phyloP scores from a whole-genome alignment of 208 protist genomes.

The Angomonas ambiguus region DNA sequence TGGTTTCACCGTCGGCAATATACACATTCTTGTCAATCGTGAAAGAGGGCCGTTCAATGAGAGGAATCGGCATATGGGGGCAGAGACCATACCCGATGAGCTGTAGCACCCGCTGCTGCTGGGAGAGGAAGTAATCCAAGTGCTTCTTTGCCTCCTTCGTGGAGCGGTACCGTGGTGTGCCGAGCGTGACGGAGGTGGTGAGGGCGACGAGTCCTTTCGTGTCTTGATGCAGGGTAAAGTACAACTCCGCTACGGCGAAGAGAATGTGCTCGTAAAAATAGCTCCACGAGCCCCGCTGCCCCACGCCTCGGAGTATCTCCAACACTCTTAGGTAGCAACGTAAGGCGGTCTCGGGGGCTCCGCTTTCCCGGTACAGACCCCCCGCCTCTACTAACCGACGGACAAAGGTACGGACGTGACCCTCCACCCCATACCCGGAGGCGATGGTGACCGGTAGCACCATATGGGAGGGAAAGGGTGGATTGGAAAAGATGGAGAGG shows the following conservation, averaged over 20 bases:
- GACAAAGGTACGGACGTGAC: constrained; percentile 48
- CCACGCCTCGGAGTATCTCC: constrained; percentile 42
- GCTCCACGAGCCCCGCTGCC: constrained; percentile 45
- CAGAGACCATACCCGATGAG: constrained; percentile 48
- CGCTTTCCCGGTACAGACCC: constrained; percentile 40
- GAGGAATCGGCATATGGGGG: constrained; percentile 71
- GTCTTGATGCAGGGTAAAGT: constrained; percentile 53
- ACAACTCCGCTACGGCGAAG: constrained; percentile 40
- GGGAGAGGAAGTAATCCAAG: constrained; percentile 50
- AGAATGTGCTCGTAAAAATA: constrained; percentile 56
- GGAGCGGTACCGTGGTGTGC: constrained; percentile 52
- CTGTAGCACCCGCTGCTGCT: constrained; percentile 39
- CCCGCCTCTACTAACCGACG: constrained; percentile 42
- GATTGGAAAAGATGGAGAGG: constrained; percentile 56
- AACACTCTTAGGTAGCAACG: constrained; percentile 68
- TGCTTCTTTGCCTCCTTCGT: constrained; percentile 21
- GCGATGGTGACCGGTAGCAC: constrained; percentile 30
- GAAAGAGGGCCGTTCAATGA: constrained; percentile 46
- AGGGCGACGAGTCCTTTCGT: constrained; percentile 47
- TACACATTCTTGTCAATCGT: constrained; percentile 49
- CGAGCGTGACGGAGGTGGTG: constrained; percentile 42
- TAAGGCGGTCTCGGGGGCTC: constrained; percentile 40
- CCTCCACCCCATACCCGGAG: constrained; percentile 37
- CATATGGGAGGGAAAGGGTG: constrained; percentile 49
- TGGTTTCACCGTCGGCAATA: constrained; percentile 41